Percentiles rank a stretch among this genome's conserved stretches.
Evolutionary conservation across 352 stramenopile genomes (phyloP).

Genomic region (Pythium volutum): DNA sequence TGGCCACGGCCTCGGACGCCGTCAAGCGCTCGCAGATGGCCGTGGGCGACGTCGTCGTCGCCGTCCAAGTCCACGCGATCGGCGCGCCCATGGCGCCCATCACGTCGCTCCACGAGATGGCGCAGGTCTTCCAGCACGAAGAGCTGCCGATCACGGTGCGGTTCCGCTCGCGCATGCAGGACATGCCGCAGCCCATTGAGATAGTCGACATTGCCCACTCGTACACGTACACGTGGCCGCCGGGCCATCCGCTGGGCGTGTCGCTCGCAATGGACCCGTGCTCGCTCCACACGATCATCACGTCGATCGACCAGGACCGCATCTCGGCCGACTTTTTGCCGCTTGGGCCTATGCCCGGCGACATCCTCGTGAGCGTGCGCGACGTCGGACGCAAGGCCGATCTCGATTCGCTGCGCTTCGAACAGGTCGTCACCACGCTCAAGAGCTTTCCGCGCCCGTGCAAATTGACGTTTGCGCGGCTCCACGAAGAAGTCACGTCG

Average conservation of each 20-base stretch:
- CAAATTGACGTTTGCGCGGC: conserved; percentile 56
- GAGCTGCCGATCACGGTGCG: conserved; percentile 60
- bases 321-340: conserved; percentile 55
- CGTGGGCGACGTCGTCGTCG: conserved; percentile 64
- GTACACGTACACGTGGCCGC: conserved; percentile 59
- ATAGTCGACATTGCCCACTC: conserved; percentile 36
- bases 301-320: conserved; percentile 50
- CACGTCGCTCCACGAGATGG: conserved; percentile 44
- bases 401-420: conserved; percentile 64
- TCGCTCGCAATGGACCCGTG: conserved; percentile 80
- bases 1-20: conserved; percentile 36
- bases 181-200: conserved; percentile 35
- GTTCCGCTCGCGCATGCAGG: conserved; percentile 55
- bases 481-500: conserved; percentile 31
- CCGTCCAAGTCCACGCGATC: conserved; percentile 40
- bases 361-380: conserved; percentile 58
- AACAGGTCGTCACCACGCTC: conserved; percentile 57
- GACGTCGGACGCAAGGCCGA: conserved; percentile 25
- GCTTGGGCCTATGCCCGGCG: conserved; percentile 51
- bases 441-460: conserved; percentile 49
- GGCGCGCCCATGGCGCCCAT: conserved; percentile 35
- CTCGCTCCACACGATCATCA: conserved; percentile 67
- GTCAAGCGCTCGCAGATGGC: conserved; percentile 48
- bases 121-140: conserved; percentile 46
- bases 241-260: conserved; percentile 51